Conservation (phyloP, 2,329 filamentous ascomycete species). For the Fusarium sp. region DNA sequence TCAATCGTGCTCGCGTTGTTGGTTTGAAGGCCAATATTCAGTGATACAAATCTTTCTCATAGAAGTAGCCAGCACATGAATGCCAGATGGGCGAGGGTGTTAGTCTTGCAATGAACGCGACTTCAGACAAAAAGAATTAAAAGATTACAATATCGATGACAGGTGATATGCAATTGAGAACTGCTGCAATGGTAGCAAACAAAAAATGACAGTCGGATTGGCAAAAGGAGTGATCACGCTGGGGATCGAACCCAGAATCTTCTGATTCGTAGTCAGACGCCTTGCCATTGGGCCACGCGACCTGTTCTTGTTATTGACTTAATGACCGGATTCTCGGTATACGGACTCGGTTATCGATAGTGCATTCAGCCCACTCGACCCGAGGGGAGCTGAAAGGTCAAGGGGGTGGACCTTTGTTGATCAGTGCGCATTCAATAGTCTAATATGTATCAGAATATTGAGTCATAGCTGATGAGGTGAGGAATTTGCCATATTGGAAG, state of each 20-base stretch:
- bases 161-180: no score
- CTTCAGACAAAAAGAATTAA: no score
- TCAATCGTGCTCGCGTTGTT: no score
- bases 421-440: not conserved
- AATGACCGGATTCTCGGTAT: accelerated
- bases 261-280: conserved; percentile 51
- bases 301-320: conserved; percentile 14
- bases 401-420: not conserved
- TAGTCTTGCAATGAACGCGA: no score
- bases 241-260: conserved; percentile 50
- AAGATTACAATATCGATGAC: no score
- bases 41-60: no score
- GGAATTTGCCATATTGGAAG: not conserved
- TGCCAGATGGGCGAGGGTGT: no score
- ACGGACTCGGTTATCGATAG: not conserved
- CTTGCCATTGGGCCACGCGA: conserved; percentile 46
- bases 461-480: not conserved
- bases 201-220: accelerated
- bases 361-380: no score
- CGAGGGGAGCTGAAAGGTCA: not conserved
- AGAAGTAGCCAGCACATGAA: no score
- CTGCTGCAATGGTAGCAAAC: no score
- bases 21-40: no score
- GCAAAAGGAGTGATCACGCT: conserved; percentile 39
- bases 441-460: not conserved